Base-by-base conservation (phyloP, 2,329 filamentous ascomycete genomes). In the Penicillium sp. region DNA sequence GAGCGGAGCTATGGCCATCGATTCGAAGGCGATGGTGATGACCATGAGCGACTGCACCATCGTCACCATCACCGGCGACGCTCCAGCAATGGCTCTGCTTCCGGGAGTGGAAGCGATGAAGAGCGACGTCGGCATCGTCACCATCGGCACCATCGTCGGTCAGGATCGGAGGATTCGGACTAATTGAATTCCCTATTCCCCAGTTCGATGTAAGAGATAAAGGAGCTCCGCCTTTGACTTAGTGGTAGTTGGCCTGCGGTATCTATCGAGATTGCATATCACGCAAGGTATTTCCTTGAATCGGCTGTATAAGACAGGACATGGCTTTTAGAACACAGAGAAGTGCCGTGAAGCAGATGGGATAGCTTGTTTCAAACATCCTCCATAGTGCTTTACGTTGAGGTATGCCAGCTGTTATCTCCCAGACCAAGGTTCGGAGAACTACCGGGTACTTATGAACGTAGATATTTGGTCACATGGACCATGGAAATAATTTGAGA, bases 31-130 rank as follows among this genome's bases (percentile, higher is more conserved):
- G 51, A 56, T 16, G 57, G 56, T 18, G 55, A 56, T 46, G 60
- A 60, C 16, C 62, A 62, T 46, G 63, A 68, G 40, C 49, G 58
- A 43, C 56, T 49, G 27, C 53, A 58, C 51, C 61, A 51, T 35
- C 46, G 60, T 43, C 60, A 25, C 14, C 39, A 38, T 38, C 35
- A 41, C 22, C 39, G 62, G 39, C 54, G 63, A 43, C 58, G 62
- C 35, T 55, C 60, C 16, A 58, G 60, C 13, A 24, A 45, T 44
- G 45, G 46, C 13, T 65, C 65, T 33, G 52, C 50, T 22, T 65
- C 63, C 44, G 57, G 60, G 14, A 56, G 54, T 53, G 47, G 56
- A n/a, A 55, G 57, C 44, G 56, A 62, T 49, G 56, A 58, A 22
- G 36, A 46, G 30, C 60, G 31, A 7, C 49, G 51, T 25, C 48